Base-by-base conservation (phyloP, 2,329 filamentous ascomycete genomes). In the Zarea fungicola region DNA sequence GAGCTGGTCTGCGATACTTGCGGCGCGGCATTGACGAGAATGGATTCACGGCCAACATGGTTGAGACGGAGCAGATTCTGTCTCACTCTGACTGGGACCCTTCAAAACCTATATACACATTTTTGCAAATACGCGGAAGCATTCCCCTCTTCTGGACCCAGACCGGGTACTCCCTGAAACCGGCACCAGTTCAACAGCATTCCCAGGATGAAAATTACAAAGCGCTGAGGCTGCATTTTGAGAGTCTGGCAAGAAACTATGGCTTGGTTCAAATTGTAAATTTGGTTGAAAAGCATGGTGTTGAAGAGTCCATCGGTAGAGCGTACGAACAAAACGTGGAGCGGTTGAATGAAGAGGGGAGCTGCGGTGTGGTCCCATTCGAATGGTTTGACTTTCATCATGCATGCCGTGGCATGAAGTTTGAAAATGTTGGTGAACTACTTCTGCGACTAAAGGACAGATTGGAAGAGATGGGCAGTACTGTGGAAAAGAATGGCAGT, bases 321-420 rank as follows among this genome's bases (percentile, higher is more conserved):
- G 76, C 84, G 29, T 99, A 89, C 61, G 80, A 95, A 60, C 75
- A 78, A 42, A 82, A 83, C 50, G 76, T 87, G 2, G 71, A 80
- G 42, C 67, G 72, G 21, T 71, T 92, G 46, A 95, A 93, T 54
- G 75, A 84, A 7, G 73, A 78, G 35, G 72, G 75, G 5, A 63
- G 75, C 18, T 73, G 80, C 19, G 42, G 65, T 2, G 56, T 54
- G n/a, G 59, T 67, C 28, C 58, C 63, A 1, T 95, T 95, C 60
- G 89, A 96, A 62, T 99, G 93, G 93, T 99, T 97, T 59, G 93
- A 99, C 62, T 99, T 99, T 60, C 93, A 97, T 64, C 77, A 83
- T 16, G 87, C 87, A 23, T 97, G 93, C 61, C 85, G 89, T 14
- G 93, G 93, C 0, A 96, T 99, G 92, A 95, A 89, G 58, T 99